These are phyloP conservation scores for Ceratocystiopsis sp. DNA, from an alignment of 2,329 filamentous ascomycete species.

Conservation along the genomic window DNA sequence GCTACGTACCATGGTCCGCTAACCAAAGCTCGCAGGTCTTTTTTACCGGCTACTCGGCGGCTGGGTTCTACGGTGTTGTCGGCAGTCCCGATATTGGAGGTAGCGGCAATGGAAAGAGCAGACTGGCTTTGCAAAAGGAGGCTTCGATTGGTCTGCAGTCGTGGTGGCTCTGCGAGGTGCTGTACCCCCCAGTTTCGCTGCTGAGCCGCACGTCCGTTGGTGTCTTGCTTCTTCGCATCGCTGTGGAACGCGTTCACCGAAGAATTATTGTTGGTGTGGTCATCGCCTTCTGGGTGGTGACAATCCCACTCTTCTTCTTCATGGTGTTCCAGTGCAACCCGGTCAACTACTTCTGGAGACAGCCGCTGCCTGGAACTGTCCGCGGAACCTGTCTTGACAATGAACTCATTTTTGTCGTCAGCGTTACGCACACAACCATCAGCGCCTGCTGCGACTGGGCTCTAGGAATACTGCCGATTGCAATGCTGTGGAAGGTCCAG, in stretches of 20 bases:
- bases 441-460: slow-evolving; percentile 33
- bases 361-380: slow-evolving; percentile 14
- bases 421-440: slow-evolving; percentile 28
- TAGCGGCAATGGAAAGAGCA: no score
- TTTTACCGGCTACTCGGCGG: slow-evolving; percentile 5
- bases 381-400: slow-evolving; percentile 23
- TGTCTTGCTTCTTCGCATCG: slow-evolving; percentile 23
- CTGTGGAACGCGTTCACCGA: slow-evolving; percentile 17
- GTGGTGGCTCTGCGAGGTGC: slow-evolving; percentile 23
- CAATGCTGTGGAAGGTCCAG: slow-evolving; percentile 32
- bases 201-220: slow-evolving; percentile 24
- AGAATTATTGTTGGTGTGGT: slow-evolving; percentile 20
- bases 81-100: no score
- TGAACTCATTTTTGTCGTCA: slow-evolving; percentile 22
- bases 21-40: not conserved
- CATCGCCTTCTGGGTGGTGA: slow-evolving; percentile 14
- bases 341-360: slow-evolving; percentile 29
- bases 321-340: slow-evolving; percentile 30
- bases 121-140: slow-evolving; percentile 14
- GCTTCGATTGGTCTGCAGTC: slow-evolving; percentile 15
- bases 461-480: slow-evolving; percentile 30
- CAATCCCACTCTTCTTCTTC: slow-evolving; percentile 6
- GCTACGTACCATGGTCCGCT: not conserved
- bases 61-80: slow-evolving; percentile 13
- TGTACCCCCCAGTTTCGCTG: slow-evolving; percentile 23